phyloP scores from a whole-genome alignment of 2,329 filamentous ascomycete genomes.

The Neophaeococcomyces aloes region DNA sequence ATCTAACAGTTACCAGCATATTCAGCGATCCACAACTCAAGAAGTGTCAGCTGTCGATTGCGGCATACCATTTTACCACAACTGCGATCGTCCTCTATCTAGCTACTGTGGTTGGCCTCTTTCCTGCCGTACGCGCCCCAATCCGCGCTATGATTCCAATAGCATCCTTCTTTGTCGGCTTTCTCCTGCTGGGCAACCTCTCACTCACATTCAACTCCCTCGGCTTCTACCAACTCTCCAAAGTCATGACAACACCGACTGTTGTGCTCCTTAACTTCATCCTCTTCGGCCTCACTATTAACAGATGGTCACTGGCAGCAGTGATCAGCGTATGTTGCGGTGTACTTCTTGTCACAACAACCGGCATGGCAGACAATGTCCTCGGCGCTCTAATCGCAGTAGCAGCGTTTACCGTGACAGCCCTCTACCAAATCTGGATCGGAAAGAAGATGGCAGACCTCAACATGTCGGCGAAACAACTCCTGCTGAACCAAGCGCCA shows the following conservation, averaged over 20 bases:
- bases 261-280: constrained; percentile 10
- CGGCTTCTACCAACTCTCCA: constrained; percentile 11
- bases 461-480: constrained; percentile 7
- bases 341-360: no score
- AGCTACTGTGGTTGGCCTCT: constrained; percentile 4
- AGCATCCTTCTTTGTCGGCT: constrained; percentile 9
- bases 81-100: constrained; percentile 5
- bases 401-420: constrained; percentile 10
- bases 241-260: constrained; percentile 13
- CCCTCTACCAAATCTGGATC: constrained; percentile 13
- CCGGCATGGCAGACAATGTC: not conserved
- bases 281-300: constrained; percentile 1
- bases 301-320: not conserved
- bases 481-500: constrained; percentile 12
- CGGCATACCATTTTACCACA: constrained; percentile 10
- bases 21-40: constrained; percentile 11
- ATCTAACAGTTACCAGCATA: not conserved
- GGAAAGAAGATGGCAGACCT: constrained; percentile 11
- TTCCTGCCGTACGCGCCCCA: constrained; percentile 5
- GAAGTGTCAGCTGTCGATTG: constrained; percentile 6
- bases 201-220: constrained; percentile 10
- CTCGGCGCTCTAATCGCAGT: constrained; percentile 7
- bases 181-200: constrained; percentile 11
- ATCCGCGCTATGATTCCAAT: constrained; percentile 8
- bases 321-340: no score